phyloP scores from a whole-genome alignment of 768 basidiomycete species.

The Podaxis mareebaensis region DNA sequence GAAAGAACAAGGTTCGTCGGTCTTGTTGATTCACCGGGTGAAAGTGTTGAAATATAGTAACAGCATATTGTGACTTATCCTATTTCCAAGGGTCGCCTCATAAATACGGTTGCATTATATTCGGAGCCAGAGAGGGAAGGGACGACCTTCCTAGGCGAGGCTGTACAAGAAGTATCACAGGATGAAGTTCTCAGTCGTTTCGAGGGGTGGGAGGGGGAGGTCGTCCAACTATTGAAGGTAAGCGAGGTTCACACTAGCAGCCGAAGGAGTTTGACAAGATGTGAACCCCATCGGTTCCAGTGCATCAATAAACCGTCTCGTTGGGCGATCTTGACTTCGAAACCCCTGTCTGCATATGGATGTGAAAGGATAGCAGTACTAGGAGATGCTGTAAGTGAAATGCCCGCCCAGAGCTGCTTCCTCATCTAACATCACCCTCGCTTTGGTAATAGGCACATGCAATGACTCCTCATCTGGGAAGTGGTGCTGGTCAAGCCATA shows the following conservation, averaged over 20 bases:
- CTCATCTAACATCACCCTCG: not conserved
- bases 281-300: constrained; percentile 18
- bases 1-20: constrained; percentile 29
- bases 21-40: constrained; percentile 3
- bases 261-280: too few relatives aligned
- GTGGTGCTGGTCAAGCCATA: constrained; percentile 50
- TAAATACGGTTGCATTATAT: constrained; percentile 37
- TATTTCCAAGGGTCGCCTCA: constrained; percentile 31
- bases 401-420: not conserved
- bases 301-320: constrained; percentile 32
- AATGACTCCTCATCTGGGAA: constrained; percentile 48
- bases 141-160: constrained; percentile 31
- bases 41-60: not conserved
- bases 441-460: constrained; percentile 36
- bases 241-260: constrained; percentile 18
- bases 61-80: constrained; percentile 44
- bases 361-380: constrained; percentile 38
- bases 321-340: constrained; percentile 43
- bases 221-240: constrained; percentile 29
- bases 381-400: constrained; percentile 44
- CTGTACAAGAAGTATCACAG: constrained; percentile 27
- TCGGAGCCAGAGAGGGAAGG: constrained; percentile 29
- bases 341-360: constrained; percentile 37
- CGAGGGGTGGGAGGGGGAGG: constrained; percentile 38
- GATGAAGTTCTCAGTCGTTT: constrained; percentile 33